These are phyloP conservation scores for Eucalyptus guilfoylei DNA, from an alignment of 345 rosid genomes.

Conservation along the genomic window DNA sequence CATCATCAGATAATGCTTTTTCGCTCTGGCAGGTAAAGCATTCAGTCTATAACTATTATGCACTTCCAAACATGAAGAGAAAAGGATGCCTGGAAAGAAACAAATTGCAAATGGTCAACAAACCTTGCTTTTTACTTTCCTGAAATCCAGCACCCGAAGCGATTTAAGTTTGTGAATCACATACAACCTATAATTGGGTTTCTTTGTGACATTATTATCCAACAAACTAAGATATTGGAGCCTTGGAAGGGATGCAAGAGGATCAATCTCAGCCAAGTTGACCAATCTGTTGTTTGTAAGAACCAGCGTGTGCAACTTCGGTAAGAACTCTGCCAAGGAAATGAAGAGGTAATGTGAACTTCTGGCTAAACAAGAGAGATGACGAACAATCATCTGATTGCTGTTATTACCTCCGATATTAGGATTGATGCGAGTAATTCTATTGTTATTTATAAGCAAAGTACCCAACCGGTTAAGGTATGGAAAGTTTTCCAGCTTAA, in stretches of 20 bases:
- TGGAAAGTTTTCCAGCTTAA: slow-evolving; percentile 93
- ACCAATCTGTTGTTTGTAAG: slow-evolving; percentile 97
- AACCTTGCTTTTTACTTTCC: slow-evolving; percentile 90
- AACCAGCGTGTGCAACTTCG: slow-evolving; percentile 78
- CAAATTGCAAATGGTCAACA: neutral
- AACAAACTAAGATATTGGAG: slow-evolving; percentile 84
- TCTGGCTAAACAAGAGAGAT: neutral
- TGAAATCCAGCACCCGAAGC: slow-evolving; percentile 89
- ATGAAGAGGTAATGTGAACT: neutral
- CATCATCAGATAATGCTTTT: neutral
- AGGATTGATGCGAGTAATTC: slow-evolving; percentile 89
- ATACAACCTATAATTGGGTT: slow-evolving; percentile 85
- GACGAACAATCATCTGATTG: neutral
- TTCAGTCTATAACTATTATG: neutral
- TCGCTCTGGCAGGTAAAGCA: neutral
- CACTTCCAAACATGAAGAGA: neutral
- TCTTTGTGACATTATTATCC: slow-evolving; percentile 89
- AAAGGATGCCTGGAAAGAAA: neutral
- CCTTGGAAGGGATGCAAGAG: slow-evolving; percentile 76
- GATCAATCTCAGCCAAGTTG: slow-evolving; percentile 95
- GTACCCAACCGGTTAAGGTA: slow-evolving; percentile 86
- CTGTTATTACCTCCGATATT: slow-evolving; percentile 59
- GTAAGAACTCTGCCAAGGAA: slow-evolving; percentile 59
- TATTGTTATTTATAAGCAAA: slow-evolving; percentile 76
- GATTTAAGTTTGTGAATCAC: slow-evolving; percentile 83